Evolutionary conservation across 169 alveolate species (phyloP).

Genomic region (Babesia bigemina): DNA sequence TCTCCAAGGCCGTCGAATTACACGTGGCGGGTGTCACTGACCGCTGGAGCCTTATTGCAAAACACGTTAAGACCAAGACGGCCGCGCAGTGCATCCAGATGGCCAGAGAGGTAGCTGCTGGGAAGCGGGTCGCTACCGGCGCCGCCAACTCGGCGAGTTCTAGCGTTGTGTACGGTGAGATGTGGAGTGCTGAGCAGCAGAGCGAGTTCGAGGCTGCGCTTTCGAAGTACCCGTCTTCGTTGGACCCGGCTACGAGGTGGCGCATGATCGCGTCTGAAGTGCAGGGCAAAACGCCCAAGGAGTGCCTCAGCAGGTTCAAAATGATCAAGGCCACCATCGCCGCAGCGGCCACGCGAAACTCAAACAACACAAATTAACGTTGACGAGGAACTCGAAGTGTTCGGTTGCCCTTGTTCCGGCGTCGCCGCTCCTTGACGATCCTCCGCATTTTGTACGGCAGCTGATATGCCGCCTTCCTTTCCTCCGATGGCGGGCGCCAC

Average conservation of each 20-base stretch:
- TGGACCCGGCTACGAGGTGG: slow-evolving; percentile 81
- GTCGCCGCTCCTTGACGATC: slow-evolving; percentile 73
- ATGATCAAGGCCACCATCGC: slow-evolving; percentile 54
- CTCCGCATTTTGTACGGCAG: slow-evolving; percentile 72
- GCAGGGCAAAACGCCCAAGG: slow-evolving; percentile 74
- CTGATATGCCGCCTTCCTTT: slow-evolving; percentile 57
- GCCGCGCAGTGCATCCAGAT: slow-evolving; percentile 86
- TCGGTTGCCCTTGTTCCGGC: slow-evolving; percentile 67
- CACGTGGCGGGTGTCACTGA: slow-evolving; percentile 89
- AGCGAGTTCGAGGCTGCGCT: slow-evolving; percentile 76
- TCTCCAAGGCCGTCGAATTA: slow-evolving; percentile 87
- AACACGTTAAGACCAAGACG: slow-evolving; percentile 82
- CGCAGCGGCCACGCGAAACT: slow-evolving; percentile 12
- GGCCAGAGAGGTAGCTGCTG: slow-evolving; percentile 80
- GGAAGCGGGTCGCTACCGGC: neutral
- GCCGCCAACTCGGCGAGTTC: neutral
- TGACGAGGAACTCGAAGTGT: slow-evolving; percentile 62
- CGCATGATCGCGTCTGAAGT: slow-evolving; percentile 79
- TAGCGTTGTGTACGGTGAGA: slow-evolving; percentile 2
- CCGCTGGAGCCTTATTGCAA: slow-evolving; percentile 90
- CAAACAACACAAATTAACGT: slow-evolving; percentile 25
- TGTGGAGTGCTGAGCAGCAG: slow-evolving; percentile 29
- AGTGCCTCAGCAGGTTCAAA: slow-evolving; percentile 73
- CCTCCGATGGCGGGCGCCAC: slow-evolving; percentile 70
- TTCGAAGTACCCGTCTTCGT: slow-evolving; percentile 77